Evolutionary conservation across 1,284 basidiomycete species (phyloP), one percentile per base, ranked within the genome.

Genomic region (Vanrija humicola): DNA sequence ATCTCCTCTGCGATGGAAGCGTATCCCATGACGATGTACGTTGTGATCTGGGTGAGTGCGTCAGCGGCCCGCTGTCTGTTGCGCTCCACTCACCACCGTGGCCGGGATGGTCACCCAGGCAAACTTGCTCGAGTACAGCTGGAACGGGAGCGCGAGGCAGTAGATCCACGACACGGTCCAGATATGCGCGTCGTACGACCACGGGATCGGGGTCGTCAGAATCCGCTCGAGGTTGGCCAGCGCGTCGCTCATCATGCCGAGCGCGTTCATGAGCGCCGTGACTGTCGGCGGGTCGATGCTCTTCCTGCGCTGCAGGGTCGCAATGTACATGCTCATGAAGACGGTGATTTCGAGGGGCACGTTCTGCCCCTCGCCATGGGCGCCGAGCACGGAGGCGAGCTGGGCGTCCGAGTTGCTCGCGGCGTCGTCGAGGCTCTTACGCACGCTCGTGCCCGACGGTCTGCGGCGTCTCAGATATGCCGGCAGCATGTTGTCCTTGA

Each of bases 131-230:
- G 73, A 62, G 77, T 82, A 86, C 39, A 87, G 81, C 70, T 89
- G 87, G 75, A 86, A 85, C 1, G 87, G 87, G 81, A 78, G 58
- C 9, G 73, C 58, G 23, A 76, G 55, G 50, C 70, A 69, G 58
- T 76, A 76, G 6, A 74, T 63, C 65, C 65, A 73, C 5, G 65
- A 67, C 25, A 74, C 68, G 43, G 69, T 66, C 67, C 72, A 73
- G 48, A 76, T 76, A 56, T 73, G 73, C 10, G 72, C 72, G 83
- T 73, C 63, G 61, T 74, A 88, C 80, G 84, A 87, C 76, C 87
- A 89, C 1, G 87, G 88, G 46, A 90, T 88, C 1, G 87, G 87
- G 0, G 86, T 89, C 0, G 87, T 88, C 14, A 89, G 77, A 61
- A 89, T 88, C 43, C 87, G 79, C 68, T 90, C 87, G 4, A 89